Evolutionary conservation across 2,329 filamentous ascomycete species (phyloP).

Genomic region (Ilyonectria sp.): DNA sequence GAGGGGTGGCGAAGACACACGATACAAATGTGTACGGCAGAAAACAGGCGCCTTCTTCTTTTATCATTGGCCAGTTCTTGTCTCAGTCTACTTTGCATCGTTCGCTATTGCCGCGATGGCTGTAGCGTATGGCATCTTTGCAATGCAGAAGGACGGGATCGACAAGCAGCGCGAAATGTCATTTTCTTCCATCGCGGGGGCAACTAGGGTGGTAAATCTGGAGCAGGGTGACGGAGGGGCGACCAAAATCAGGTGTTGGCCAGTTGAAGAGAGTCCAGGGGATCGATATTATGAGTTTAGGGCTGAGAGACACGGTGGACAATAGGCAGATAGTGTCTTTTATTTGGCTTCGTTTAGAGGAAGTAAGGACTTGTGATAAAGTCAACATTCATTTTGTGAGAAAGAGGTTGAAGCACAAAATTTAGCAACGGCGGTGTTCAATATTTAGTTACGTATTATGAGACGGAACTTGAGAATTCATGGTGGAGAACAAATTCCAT

Average conservation of each 20-base stretch:
- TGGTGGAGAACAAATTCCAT: background rate
- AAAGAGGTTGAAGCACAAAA: too few species aligned
- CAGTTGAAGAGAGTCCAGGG: background rate
- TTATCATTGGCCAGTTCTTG: slow-evolving; percentile 32
- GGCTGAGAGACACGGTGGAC: background rate
- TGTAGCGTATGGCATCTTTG: slow-evolving; percentile 32
- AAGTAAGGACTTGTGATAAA: too few species aligned
- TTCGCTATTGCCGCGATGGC: slow-evolving; percentile 30
- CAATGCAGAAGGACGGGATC: slow-evolving; percentile 36
- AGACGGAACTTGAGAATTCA: too few species aligned
- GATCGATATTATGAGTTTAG: background rate
- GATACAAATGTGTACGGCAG: slow-evolving; percentile 32
- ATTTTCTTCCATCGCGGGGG: slow-evolving; percentile 30
- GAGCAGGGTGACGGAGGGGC: background rate
- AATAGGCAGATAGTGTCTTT: too few species aligned
- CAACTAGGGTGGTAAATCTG: slow-evolving; percentile 30
- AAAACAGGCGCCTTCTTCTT: slow-evolving; percentile 32
- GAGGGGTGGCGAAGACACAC: slow-evolving; percentile 21
- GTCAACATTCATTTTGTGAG: too few species aligned
- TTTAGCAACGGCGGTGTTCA: too few species aligned
- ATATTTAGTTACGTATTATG: too few species aligned
- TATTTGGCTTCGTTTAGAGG: too few species aligned
- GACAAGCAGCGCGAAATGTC: slow-evolving; percentile 37
- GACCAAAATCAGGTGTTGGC: background rate
- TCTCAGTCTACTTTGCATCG: slow-evolving; percentile 27